Conservation (phyloP, 2,329 filamentous ascomycete species). For the Aspergillus candidus region DNA sequence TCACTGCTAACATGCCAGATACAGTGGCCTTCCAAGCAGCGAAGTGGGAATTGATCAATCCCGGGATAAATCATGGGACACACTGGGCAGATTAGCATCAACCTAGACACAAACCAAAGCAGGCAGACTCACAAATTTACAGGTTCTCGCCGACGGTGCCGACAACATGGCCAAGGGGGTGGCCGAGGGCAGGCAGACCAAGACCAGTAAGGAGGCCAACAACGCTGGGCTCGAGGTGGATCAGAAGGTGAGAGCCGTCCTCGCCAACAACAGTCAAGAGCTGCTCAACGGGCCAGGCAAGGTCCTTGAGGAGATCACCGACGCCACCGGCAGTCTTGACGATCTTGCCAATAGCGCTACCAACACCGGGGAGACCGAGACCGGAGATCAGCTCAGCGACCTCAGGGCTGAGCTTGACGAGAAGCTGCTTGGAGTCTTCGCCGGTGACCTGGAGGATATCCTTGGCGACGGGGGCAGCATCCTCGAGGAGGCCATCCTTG, state of each 20-base stretch:
- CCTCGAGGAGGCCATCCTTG: conserved; percentile 21
- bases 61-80: background rate
- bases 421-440: conserved; percentile 22
- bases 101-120: background rate
- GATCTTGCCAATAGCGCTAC: conserved; percentile 21
- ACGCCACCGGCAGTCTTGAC: conserved; percentile 20
- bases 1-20: conserved; percentile 2
- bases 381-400: conserved; percentile 22
- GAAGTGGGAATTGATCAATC: background rate
- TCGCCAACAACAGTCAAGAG: conserved; percentile 17
- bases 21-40: background rate
- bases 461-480: conserved; percentile 20
- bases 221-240: conserved; percentile 17
- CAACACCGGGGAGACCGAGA: conserved; percentile 24
- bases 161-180: conserved; percentile 22
- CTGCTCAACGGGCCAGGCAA: conserved; percentile 14
- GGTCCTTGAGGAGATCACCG: conserved; percentile 23
- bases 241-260: conserved; percentile 16
- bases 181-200: conserved; percentile 22
- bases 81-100: conserved; percentile 1
- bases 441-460: conserved; percentile 26
- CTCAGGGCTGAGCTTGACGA: conserved; percentile 28
- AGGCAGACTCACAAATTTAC: conserved; percentile 13
- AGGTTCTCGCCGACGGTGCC: conserved; percentile 21
- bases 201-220: conserved; percentile 19